Percentiles rank a stretch among this genome's conserved stretches.
phyloP scores from a whole-genome alignment of 2,329 filamentous ascomycete genomes.

The Daldinia sp. region DNA sequence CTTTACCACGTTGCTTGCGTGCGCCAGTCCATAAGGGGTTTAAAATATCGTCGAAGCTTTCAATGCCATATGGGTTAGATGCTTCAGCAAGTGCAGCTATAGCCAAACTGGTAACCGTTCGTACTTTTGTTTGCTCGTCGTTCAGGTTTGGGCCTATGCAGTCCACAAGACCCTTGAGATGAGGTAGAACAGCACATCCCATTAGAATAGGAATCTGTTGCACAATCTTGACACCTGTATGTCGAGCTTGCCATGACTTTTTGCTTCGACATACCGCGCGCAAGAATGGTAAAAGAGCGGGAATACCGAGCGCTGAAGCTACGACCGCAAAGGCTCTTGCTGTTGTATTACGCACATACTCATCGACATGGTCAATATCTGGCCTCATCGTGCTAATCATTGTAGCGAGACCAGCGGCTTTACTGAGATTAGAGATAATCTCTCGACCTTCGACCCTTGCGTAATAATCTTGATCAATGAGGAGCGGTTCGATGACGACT shows the following conservation, averaged over 20 bases:
- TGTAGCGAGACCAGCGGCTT: slow-evolving; percentile 93
- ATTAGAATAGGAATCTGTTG: slow-evolving; percentile 99
- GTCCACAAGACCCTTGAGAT: slow-evolving; percentile 94
- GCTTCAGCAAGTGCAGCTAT: slow-evolving; percentile 96
- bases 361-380: slow-evolving; percentile 97
- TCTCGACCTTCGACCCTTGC: slow-evolving; percentile 97
- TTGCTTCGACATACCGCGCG: slow-evolving; percentile 96
- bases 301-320: slow-evolving; percentile 93
- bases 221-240: slow-evolving; percentile 98
- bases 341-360: slow-evolving; percentile 98
- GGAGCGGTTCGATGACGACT: slow-evolving; percentile 97
- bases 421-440: slow-evolving; percentile 97
- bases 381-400: slow-evolving; percentile 99
- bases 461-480: slow-evolving; percentile 99
- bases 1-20: slow-evolving; percentile 94
- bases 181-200: slow-evolving; percentile 95
- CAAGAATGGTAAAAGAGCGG: slow-evolving; percentile 91
- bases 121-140: slow-evolving; percentile 96
- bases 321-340: slow-evolving; percentile 97
- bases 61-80: slow-evolving; percentile 97
- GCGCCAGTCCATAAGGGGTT: slow-evolving; percentile 98
- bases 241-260: slow-evolving; percentile 98
- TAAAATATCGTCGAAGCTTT: slow-evolving; percentile 97
- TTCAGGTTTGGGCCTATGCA: slow-evolving; percentile 96
- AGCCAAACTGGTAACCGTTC: slow-evolving; percentile 93